Conservation (phyloP, 257 asterid species). For the Jaltomata sinuosa region DNA sequence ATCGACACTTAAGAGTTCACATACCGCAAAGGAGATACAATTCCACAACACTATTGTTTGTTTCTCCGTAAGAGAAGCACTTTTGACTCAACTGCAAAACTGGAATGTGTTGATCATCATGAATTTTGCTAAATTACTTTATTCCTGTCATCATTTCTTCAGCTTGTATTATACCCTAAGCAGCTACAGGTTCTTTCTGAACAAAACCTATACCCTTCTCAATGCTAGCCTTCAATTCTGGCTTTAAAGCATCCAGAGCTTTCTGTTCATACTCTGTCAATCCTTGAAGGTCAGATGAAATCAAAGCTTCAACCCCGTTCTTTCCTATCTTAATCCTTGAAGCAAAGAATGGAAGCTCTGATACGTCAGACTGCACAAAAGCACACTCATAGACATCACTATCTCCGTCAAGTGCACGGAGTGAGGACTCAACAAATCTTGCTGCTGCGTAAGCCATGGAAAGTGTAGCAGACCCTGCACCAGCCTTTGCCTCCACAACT, state of each 20-base stretch:
- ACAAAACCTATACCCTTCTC: conserved; percentile 70
- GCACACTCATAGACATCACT: conserved; percentile 72
- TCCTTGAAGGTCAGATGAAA: conserved; percentile 62
- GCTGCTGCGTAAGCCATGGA: conserved; percentile 96
- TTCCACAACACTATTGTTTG: conserved; percentile 27
- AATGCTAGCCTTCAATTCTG: conserved; percentile 73
- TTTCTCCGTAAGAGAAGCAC: conserved; percentile 17
- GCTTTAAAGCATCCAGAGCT: conserved; percentile 72
- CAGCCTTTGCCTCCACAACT: conserved; percentile 92
- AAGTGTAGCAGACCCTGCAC: conserved; percentile 90
- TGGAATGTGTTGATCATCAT: conserved; percentile 14
- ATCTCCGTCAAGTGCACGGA: conserved; percentile 81
- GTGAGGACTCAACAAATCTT: conserved; percentile 77
- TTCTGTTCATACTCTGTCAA: conserved; percentile 65
- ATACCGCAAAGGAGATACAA: conserved; percentile 13
- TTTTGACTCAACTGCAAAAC: conserved; percentile 38
- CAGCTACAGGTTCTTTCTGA: conserved; percentile 53
- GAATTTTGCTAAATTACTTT: conserved; percentile 10
- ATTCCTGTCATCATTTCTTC: conserved; percentile 19
- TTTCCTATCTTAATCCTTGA: conserved; percentile 74
- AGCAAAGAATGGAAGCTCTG: conserved; percentile 83
- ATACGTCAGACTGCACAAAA: conserved; percentile 51
- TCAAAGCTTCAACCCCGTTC: conserved; percentile 72
- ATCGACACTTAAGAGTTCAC: conserved; percentile 5
- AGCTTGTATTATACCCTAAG: conserved; percentile 19